A percentile compares a stretch with the other conserved stretches of the same genome.
These are phyloP conservation scores for Lentinula sp. DNA, from an alignment of 768 basidiomycete genomes.

Conservation along the genomic window DNA sequence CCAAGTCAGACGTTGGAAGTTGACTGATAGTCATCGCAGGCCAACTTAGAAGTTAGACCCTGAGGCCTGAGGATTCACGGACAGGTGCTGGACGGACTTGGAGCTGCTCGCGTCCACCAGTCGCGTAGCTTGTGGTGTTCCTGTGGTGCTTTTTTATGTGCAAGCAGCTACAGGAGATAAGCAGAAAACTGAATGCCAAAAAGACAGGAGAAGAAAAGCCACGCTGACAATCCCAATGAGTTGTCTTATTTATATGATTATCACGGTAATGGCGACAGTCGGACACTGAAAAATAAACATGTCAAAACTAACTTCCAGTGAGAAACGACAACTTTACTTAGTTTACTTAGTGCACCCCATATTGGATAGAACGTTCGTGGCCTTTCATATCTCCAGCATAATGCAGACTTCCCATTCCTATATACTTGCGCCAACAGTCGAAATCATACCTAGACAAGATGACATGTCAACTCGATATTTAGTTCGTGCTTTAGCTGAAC, in stretches of 20 bases:
- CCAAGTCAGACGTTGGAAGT: not conserved
- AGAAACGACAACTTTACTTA: not conserved
- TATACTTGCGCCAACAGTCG: too few relatives aligned
- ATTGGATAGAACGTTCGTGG: not conserved
- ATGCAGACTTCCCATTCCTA: too few relatives aligned
- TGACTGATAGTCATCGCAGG: not conserved
- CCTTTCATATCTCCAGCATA: too few relatives aligned
- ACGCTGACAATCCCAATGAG: not conserved
- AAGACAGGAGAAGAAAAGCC: not conserved
- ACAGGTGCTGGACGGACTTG: not conserved
- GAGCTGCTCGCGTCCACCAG: not conserved
- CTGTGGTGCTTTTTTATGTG: not conserved
- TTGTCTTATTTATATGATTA: not conserved
- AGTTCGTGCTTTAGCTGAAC: too few relatives aligned
- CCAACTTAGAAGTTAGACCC: not conserved
- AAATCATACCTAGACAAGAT: too few relatives aligned
- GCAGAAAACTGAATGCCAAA: not conserved
- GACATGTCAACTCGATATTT: too few relatives aligned
- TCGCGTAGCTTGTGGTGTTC: not conserved
- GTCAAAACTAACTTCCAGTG: not conserved
- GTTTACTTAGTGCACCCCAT: not conserved
- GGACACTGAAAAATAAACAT: not conserved
- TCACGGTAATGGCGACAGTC: not conserved
- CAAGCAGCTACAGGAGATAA: not conserved
- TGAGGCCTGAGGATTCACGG: too few relatives aligned